Evolutionary conservation across 1,284 basidiomycete genomes (phyloP), one percentile per base, ranked within the genome.

Genomic region (Cryptococcus floricola): DNA sequence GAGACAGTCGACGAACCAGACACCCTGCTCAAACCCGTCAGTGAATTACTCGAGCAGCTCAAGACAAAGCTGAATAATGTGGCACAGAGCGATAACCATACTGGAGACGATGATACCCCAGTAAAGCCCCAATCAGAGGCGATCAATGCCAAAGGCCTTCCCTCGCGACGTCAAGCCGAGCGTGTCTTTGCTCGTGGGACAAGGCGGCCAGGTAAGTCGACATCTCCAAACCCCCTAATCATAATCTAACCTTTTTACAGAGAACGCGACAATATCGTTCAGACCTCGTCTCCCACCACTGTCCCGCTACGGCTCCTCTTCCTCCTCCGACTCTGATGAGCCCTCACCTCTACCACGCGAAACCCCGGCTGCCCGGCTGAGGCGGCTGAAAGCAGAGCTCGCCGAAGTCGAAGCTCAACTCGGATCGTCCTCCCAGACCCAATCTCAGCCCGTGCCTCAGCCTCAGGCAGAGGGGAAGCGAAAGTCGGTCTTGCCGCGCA

Each of bases 1-100:
- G 92, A 96, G 75, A 95, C 92, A 0, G 86, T 89, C 49, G 91
- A 95, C 50, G 71, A 73, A 49, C 70, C 70, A n/a, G 69, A 69
- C 19, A 27, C 52, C 1, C 46, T 63, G 2, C 56, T 69, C 3
- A 56, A 57, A 45, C 70, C 64, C 4, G 72, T 73, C 38, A 57
- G 69, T n/a, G 12, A 13, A 10, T n/a, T 9, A 23, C 18, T 23
- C 18, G 12, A 16, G 25, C 28, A 7, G 14, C 18, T 27, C 23
- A 46, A 12, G 8, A 6, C 12, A 14, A 5, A 19, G 41, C 41
- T 42, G 19, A 42, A 42, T 42, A 8, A n/a, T 23, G 16, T 10
- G 44, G 16, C 16, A 4, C 43, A 65, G 66, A 64, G 57, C 27
- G 67, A 71, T 9, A 56, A 58, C 14, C 60, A 54, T 2, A 18